Conservation (phyloP, 2,329 filamentous ascomycete genomes). For the Xylariaceae sp. region DNA sequence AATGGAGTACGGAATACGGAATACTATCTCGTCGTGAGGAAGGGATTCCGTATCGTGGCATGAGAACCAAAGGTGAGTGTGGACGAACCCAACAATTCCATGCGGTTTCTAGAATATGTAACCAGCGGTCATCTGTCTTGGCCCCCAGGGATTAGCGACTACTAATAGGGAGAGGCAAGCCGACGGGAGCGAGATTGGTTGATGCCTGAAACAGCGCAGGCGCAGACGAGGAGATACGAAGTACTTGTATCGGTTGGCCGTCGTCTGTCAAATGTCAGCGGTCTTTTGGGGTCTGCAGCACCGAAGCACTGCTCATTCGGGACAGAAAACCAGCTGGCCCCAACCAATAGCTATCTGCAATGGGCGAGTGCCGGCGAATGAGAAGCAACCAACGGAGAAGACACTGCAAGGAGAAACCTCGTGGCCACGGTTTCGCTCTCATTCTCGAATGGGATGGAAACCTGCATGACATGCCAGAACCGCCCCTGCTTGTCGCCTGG, state of each 20-base stretch:
- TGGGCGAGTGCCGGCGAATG: constrained; percentile 4
- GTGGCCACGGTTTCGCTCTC: constrained; percentile 18
- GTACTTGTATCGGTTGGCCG: neutral
- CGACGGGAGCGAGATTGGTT: constrained; percentile 1
- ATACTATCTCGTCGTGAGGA: no score
- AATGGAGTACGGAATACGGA: no score
- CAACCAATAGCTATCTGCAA: constrained; percentile 1
- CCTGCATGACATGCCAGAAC: constrained; percentile 13
- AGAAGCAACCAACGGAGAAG: constrained; percentile 9
- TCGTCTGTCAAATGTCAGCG: constrained; percentile 7
- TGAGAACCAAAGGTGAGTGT: neutral
- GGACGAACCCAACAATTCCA: constrained; percentile 2
- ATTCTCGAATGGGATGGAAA: constrained; percentile 11
- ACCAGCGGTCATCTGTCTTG: neutral
- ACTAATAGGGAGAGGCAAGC: neutral
- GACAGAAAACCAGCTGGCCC: constrained; percentile 2
- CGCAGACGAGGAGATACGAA: neutral
- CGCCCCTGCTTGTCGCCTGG: constrained; percentile 13
- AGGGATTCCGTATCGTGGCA: neutral
- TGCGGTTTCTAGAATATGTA: neutral
- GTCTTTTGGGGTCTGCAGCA: constrained; percentile 1
- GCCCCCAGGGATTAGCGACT: neutral
- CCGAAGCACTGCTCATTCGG: constrained; percentile 3
- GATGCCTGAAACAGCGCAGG: constrained; percentile 13
- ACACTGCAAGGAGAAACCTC: constrained; percentile 21